These are phyloP conservation scores for Colletotrichum shisoi DNA, from an alignment of 2,329 filamentous ascomycete genomes.

Conservation along the genomic window DNA sequence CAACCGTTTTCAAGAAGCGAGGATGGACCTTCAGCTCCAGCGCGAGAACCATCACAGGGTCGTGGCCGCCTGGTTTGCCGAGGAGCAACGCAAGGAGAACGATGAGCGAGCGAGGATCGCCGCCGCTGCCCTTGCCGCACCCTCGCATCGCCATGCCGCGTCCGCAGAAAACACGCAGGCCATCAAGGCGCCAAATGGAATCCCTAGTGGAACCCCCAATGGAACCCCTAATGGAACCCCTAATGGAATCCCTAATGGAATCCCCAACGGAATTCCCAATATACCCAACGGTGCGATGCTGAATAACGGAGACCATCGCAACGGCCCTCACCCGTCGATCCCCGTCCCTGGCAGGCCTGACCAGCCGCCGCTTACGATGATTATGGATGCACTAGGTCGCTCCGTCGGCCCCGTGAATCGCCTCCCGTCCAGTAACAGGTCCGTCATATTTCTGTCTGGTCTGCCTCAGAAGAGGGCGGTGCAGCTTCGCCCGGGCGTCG, in stretches of 20 bases:
- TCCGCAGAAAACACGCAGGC: slow-evolving; percentile 2
- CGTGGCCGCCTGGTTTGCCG: slow-evolving; percentile 18
- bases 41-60: slow-evolving; percentile 3
- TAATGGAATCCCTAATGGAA: no score
- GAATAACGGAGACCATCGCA: slow-evolving; percentile 12
- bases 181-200: slow-evolving; percentile 1
- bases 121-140: slow-evolving; percentile 22
- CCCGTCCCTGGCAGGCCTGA: background rate
- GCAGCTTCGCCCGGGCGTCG: slow-evolving; percentile 15
- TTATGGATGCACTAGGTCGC: slow-evolving; percentile 51
- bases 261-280: no score
- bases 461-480: slow-evolving; percentile 22
- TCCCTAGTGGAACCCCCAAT: no score
- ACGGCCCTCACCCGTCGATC: background rate
- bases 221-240: no score
- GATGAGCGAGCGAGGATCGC: slow-evolving; percentile 25
- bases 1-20: slow-evolving; percentile 8
- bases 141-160: slow-evolving; percentile 4
- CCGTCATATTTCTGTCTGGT: slow-evolving; percentile 9
- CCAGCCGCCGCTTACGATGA: slow-evolving; percentile 26
- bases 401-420: slow-evolving; percentile 51
- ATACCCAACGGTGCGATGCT: slow-evolving; percentile 2
- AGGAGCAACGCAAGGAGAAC: slow-evolving; percentile 14
- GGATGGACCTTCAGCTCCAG: background rate
- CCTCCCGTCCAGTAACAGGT: slow-evolving; percentile 39